phyloP scores from a whole-genome alignment of 345 rosid species.

The Boechera stricta region DNA sequence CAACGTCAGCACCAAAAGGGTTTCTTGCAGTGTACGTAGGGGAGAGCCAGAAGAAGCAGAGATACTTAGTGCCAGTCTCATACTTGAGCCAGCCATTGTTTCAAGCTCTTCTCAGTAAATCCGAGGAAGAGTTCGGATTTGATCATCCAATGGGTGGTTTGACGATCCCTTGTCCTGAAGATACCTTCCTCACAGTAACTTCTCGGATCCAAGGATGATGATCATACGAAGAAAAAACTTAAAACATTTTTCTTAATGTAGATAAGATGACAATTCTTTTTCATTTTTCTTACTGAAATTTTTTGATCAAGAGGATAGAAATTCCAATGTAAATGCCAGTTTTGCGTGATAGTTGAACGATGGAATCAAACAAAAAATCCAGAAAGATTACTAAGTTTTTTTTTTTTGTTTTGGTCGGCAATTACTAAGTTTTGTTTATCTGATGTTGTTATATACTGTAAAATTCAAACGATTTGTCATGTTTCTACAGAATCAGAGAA shows the following conservation, averaged over 20 bases:
- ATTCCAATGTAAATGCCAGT: background rate
- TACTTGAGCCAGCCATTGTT: conserved; percentile 51
- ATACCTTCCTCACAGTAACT: conserved; percentile 47
- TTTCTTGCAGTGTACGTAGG: conserved; percentile 57
- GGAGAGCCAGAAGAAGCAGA: conserved; percentile 47
- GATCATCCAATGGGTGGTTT: conserved; percentile 59
- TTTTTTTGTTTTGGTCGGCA: too few relatives aligned
- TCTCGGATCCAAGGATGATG: conserved; percentile 36
- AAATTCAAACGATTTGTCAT: background rate
- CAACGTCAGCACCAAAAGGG: conserved; percentile 42
- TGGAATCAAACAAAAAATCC: conserved; percentile 1
- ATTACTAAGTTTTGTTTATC: background rate
- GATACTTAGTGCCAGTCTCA: conserved; percentile 52
- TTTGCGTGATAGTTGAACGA: background rate
- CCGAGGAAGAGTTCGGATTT: conserved; percentile 57
- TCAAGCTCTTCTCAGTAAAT: conserved; percentile 48
- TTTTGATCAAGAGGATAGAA: background rate
- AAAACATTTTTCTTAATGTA: background rate
- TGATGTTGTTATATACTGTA: background rate
- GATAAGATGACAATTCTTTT: background rate
- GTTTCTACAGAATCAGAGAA: background rate
- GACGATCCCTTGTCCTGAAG: conserved; percentile 57
- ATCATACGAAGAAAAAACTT: background rate
- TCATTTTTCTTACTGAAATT: background rate
- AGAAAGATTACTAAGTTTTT: background rate